These are phyloP conservation scores for Linnemannia zychae DNA, from an alignment of 192 early-diverging fungal genomes.

Conservation along the genomic window DNA sequence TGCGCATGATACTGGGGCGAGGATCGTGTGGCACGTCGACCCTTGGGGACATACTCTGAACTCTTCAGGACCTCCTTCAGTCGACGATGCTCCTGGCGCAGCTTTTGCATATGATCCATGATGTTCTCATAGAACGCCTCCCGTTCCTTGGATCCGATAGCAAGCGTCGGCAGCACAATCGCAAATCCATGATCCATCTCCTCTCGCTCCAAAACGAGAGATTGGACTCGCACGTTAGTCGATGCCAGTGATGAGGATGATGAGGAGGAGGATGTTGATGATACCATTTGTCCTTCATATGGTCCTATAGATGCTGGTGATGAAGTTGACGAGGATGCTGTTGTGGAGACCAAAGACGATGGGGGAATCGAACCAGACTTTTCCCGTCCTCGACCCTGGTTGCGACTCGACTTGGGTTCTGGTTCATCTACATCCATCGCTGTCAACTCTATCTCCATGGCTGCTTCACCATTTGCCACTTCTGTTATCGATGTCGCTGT, in stretches of 20 bases:
- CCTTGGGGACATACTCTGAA: constrained; percentile 34
- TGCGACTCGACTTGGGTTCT: neutral
- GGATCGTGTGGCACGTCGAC: constrained; percentile 46
- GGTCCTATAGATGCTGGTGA: constrained; percentile 41
- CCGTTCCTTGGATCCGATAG: constrained; percentile 56
- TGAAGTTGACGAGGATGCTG: constrained; percentile 19
- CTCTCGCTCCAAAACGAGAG: constrained; percentile 31
- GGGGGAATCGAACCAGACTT: constrained; percentile 20
- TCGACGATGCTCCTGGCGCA: constrained; percentile 44
- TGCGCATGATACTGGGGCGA: constrained; percentile 26
- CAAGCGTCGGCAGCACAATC: constrained; percentile 40
- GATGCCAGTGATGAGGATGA: neutral
- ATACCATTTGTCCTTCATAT: constrained; percentile 17
- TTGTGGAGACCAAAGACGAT: constrained; percentile 19
- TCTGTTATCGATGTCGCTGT: neutral
- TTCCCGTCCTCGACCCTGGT: constrained; percentile 7
- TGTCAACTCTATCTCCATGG: neutral
- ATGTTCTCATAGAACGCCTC: constrained; percentile 49
- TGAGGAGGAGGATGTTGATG: neutral
- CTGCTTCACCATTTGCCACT: neutral
- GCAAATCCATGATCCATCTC: constrained; percentile 32
- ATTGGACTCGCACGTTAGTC: constrained; percentile 17
- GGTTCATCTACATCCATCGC: constrained; percentile 29
- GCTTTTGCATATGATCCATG: constrained; percentile 52
- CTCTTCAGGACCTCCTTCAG: constrained; percentile 49